These are phyloP conservation scores for Xylariomycetidae sp. DNA, from an alignment of 2,329 filamentous ascomycete species.

Conservation along the genomic window DNA sequence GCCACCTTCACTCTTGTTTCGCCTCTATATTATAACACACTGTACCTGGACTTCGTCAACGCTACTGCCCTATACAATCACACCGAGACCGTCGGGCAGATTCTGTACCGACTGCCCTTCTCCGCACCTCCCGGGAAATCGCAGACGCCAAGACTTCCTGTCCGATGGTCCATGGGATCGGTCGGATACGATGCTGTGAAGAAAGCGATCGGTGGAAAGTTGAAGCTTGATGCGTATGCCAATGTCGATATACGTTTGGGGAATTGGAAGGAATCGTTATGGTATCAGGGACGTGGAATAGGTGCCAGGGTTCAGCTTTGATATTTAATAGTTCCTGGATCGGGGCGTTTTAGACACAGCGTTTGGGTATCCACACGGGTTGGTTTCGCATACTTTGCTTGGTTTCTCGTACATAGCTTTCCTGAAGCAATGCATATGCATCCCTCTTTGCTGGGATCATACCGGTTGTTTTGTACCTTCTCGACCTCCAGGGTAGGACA, in stretches of 20 bases:
- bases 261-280: slow-evolving; percentile 65
- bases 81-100: slow-evolving; percentile 69
- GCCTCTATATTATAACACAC: slow-evolving; percentile 64
- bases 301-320: slow-evolving; percentile 40
- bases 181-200: slow-evolving; percentile 79
- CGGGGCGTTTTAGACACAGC: too few relatives aligned
- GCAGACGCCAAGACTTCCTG: slow-evolving; percentile 70
- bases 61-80: slow-evolving; percentile 83
- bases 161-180: slow-evolving; percentile 69
- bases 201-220: slow-evolving; percentile 70
- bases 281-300: slow-evolving; percentile 65
- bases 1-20: slow-evolving; percentile 80
- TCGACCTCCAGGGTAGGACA: too few relatives aligned
- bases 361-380: background rate
- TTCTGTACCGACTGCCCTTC: slow-evolving; percentile 69
- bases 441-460: too few relatives aligned
- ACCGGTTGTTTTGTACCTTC: too few relatives aligned
- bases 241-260: slow-evolving; percentile 69
- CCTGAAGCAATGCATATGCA: too few relatives aligned
- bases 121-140: slow-evolving; percentile 69
- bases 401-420: too few relatives aligned
- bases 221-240: slow-evolving; percentile 75
- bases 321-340: slow-evolving; percentile 1
- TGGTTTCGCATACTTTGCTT: too few relatives aligned
- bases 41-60: slow-evolving; percentile 74